Percentiles rank a stretch among this genome's conserved stretches.
These are phyloP conservation scores for Rhynchospora tenuis DNA, from an alignment of 176 grass and related monocot species.

Conservation along the genomic window DNA sequence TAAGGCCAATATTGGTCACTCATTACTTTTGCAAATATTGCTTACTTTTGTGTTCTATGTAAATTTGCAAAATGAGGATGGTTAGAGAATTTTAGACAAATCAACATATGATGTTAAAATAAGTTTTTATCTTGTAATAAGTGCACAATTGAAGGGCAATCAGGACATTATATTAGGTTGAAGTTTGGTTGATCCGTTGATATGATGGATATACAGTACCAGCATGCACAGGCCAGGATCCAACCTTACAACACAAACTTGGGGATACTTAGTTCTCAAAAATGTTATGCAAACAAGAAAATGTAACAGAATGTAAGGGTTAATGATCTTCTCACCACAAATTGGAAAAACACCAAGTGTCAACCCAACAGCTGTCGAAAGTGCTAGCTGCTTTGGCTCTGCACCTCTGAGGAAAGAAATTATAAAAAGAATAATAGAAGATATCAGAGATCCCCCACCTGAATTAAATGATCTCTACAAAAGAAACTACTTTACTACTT, in stretches of 20 bases:
- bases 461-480: not conserved
- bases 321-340: conserved; percentile 48
- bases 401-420: conserved; percentile 49
- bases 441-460: not conserved
- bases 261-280: not conserved
- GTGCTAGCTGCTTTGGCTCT: conserved; percentile 76
- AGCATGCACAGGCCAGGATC: not conserved
- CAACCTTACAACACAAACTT: too few relatives aligned
- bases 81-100: not conserved
- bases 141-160: not conserved
- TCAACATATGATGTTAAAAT: not conserved
- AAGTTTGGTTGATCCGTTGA: not conserved
- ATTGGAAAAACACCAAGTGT: conserved; percentile 83
- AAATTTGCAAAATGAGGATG: not conserved
- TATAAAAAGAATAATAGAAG: not conserved
- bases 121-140: not conserved
- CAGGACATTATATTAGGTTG: not conserved
- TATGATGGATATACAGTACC: not conserved
- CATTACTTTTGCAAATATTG: not conserved
- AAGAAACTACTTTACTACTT: not conserved
- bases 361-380: conserved; percentile 82
- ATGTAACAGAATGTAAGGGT: not conserved
- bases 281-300: not conserved
- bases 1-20: not conserved
- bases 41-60: not conserved